Evolutionary conservation across 352 stramenopile genomes (phyloP), one percentile per base, ranked within the genome.

Genomic region (Hyaloperonospora arabidopsidis): DNA sequence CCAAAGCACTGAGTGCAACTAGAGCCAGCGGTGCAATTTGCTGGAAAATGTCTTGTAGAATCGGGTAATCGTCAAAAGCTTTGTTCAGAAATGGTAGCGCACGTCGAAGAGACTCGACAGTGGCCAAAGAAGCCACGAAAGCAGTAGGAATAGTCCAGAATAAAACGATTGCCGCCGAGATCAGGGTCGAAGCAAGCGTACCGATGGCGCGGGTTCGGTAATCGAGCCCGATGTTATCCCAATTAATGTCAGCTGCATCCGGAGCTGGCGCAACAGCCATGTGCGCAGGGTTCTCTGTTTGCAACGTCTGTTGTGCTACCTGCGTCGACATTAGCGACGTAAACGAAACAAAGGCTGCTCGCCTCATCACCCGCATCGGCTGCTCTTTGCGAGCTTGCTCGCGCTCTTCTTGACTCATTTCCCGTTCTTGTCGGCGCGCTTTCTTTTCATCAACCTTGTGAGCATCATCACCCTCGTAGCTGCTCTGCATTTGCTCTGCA

Each of bases 111-210:
- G 76, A 86, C 45, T 89, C 79, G 21, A 89, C 71, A 2, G 70
- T 87, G 17, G 82, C 59, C 12, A 92, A 52, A 11, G 82, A 89
- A 7, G 79, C 72, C 8, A 92, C 76, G 21, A 90, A 87, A 1
- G 78, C 78, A 32, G 79, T 89, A 15, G 82, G 82, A 45, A 92
- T 86, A 2, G 82, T 92, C 79, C 82, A 92, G 52, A 92, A 92
- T 7, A 92, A 57, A 45, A 90, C 78, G 52, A 92, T 86, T 17
- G 41, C 51, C 0, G 67, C 67, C 7, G 82, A 89, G n/a, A 89
- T 49, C 17, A 75, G 41, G 5, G 65, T 53, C 5, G 82, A 85
- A 1, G 87, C 51, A 14, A 89, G 61, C 48, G 54, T 63, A 10
- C 79, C 70, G 17, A 85, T 60, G 0, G 68, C 58, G 14, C 76